Percentiles rank a stretch among this genome's conserved stretches.
These are phyloP conservation scores for Dalbergia cultrata DNA, from an alignment of 306 rosid species.

Conservation along the genomic window DNA sequence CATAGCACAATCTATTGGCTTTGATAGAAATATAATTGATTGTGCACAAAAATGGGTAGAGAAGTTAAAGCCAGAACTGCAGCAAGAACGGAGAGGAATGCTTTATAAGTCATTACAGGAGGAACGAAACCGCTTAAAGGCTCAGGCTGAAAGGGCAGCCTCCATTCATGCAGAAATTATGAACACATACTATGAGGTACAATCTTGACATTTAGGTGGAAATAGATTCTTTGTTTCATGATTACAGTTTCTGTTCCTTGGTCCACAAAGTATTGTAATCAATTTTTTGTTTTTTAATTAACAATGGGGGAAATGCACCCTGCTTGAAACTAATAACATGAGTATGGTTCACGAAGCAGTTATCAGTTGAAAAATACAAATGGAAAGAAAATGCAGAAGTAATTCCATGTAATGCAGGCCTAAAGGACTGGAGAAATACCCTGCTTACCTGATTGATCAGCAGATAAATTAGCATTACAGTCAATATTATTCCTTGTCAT, in stretches of 20 bases:
- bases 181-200: slow-evolving; percentile 78
- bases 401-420: too few relatives aligned
- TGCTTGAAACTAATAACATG: too few relatives aligned
- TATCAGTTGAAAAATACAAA: too few relatives aligned
- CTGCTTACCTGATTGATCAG: too few relatives aligned
- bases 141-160: slow-evolving; percentile 72
- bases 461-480: neutral
- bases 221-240: slow-evolving; percentile 34
- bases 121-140: slow-evolving; percentile 80
- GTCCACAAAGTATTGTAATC: slow-evolving; percentile 11
- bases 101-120: slow-evolving; percentile 71
- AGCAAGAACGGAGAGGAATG: slow-evolving; percentile 82
- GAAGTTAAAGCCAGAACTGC: slow-evolving; percentile 83
- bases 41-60: slow-evolving; percentile 75
- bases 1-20: slow-evolving; percentile 86
- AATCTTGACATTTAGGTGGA: slow-evolving; percentile 34
- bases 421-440: too few relatives aligned
- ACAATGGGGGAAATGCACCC: too few relatives aligned
- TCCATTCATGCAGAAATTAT: slow-evolving; percentile 70
- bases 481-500: slow-evolving; percentile 28
- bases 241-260: slow-evolving; percentile 41
- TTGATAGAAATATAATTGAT: slow-evolving; percentile 71
- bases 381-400: too few relatives aligned
- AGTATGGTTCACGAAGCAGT: too few relatives aligned
- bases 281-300: too few relatives aligned